Evolutionary conservation across 1,139 yeast genomes (phyloP), one percentile per base, ranked within the genome.

Genomic region (Candida sp.): DNA sequence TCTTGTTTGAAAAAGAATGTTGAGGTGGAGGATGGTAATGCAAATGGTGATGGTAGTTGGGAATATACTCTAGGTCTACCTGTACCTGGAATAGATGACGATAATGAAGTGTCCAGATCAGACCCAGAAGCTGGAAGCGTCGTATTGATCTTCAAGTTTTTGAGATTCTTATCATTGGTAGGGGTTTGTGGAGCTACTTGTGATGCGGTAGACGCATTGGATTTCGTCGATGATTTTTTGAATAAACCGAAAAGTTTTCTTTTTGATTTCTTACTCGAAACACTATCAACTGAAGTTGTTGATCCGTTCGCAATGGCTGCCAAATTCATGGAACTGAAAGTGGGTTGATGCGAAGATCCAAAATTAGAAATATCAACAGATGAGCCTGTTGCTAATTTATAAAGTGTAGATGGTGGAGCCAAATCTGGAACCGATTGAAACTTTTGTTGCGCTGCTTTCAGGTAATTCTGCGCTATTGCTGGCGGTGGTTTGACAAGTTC

Each of bases 11-110:
- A 72, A 50, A 70, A 72, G 42, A 68, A 60, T 21, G 64, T 65
- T 0, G 77, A 71, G 0, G 77, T 69, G 2, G 77, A 71, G 2
- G 75, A 67, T 4, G 78, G 78, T 48, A 73, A 63, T 7, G 77
- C 77, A 60, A 73, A 73, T 5, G 78, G 73, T 22, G 70, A 58
- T 2, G 67, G 77, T 37, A 58, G 58, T 50, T 33, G 69, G 46
- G 49, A 49, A 3, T 49, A 41, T n/a, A n/a, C n/a, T n/a, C n/a
- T n/a, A 11, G 40, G 39, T 9, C 47, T 44, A 4, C 53, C 49
- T 8, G 37, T 40, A 5, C 40, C 49, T 21, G 57, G 52, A 22
- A 43, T 22, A 1, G 56, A 56, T 8, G 56, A 51, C 25, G 48
- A 45, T 22, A 54, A 27, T 4, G 39, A 53, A 23, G 50, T 37